Evolutionary conservation across 306 rosid genomes (phyloP), one percentile per base, ranked within the genome.

Genomic region (Vicia sativa): DNA sequence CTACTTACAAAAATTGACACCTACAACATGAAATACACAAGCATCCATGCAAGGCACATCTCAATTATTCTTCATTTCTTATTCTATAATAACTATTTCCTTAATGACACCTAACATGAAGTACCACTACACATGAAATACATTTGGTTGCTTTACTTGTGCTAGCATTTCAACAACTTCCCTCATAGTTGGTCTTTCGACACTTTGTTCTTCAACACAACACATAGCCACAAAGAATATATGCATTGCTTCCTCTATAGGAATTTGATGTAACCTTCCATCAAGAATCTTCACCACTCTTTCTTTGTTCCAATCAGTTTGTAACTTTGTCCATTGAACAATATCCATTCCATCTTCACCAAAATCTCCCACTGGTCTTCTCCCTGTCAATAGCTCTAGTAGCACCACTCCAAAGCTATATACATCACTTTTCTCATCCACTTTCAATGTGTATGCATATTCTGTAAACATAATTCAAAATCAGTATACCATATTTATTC

Each of bases 151-250:
- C 57, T 85, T 87, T 19, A 93, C 95, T 74, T 91, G 91, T 55
- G 82, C 82, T 25, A 91, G 90, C 95, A 91, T 91, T 64, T 91
- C 91, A 63, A 91, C 95, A 29, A 91, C 97, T 77, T 91, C 97
- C 78, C 97, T 87, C 97, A 89, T 91, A 72, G 93, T 85, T 38
- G 97, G 95, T 62, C 97, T 41, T 77, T 92, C 97, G 73, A 92
- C 87, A 49, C 96, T 89, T 44, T 79, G 92, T 44, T 92, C 96
- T 39, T 92, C 84, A 64, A 87, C 95, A 64, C 97, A 87, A 11
- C 85, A 69, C 91, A 87, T 86, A 26, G 97, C 92, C 43, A 92
- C 92, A 73, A 89, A 92, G 76, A 84, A 92, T 9, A 89, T 74
- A 11, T 92, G 96, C 83, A 65, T 82, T 62, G 89, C 96, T 84